phyloP scores from a whole-genome alignment of 1,284 basidiomycete genomes.

The Ustilago curta region DNA sequence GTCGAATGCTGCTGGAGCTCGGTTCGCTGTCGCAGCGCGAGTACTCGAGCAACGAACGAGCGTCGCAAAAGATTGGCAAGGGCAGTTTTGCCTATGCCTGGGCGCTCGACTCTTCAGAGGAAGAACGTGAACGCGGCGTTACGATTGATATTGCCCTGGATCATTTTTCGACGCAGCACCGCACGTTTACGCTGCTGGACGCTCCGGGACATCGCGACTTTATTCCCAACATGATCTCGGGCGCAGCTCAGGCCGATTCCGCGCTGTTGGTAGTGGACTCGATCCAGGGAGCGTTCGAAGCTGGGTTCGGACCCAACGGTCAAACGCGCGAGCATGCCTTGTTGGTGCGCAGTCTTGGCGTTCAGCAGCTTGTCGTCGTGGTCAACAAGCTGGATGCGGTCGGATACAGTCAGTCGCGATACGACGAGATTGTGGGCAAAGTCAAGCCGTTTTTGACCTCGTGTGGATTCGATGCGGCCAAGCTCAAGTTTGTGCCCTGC shows the following conservation, averaged over 20 bases:
- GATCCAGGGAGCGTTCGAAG: slow-evolving; percentile 90
- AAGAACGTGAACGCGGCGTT: slow-evolving; percentile 93
- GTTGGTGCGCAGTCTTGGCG: slow-evolving; percentile 92
- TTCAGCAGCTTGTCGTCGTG: slow-evolving; percentile 89
- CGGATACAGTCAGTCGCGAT: slow-evolving; percentile 82
- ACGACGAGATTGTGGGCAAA: slow-evolving; percentile 82
- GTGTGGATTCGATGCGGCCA: slow-evolving; percentile 84
- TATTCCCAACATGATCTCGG: slow-evolving; percentile 99
- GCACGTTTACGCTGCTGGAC: slow-evolving; percentile 89
- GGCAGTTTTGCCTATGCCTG: slow-evolving; percentile 97
- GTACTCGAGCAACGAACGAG: slow-evolving; percentile 85
- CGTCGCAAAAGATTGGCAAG: slow-evolving; percentile 91
- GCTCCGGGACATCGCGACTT: slow-evolving; percentile 98
- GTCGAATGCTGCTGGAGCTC: slow-evolving; percentile 89
- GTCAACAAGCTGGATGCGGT: slow-evolving; percentile 89
- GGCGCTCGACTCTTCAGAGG: slow-evolving; percentile 91
- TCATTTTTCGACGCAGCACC: slow-evolving; percentile 80
- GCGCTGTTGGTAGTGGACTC: slow-evolving; percentile 96
- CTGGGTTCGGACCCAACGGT: slow-evolving; percentile 91
- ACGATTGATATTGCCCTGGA: slow-evolving; percentile 97
- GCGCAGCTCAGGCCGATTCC: slow-evolving; percentile 95
- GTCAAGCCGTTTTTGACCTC: slow-evolving; percentile 85
- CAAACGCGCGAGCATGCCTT: slow-evolving; percentile 97
- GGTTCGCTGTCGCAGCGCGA: slow-evolving; percentile 88
- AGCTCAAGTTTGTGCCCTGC: slow-evolving; percentile 87